phyloP scores from a whole-genome alignment of 1,139 yeast genomes.

The Saccharomyces hybrid region DNA sequence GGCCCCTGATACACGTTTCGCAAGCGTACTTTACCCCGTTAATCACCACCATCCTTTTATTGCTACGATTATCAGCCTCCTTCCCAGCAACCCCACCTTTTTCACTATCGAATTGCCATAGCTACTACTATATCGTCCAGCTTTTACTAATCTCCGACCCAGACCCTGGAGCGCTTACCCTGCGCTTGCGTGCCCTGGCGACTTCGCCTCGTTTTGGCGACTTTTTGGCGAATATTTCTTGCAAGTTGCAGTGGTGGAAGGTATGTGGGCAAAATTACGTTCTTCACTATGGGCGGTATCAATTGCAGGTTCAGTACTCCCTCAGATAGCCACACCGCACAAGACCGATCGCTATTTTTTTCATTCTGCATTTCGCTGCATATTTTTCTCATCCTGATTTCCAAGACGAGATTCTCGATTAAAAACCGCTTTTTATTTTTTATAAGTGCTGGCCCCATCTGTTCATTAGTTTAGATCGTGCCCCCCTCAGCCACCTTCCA shows the following conservation, averaged over 20 bases:
- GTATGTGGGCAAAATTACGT: neutral
- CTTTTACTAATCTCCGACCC: neutral
- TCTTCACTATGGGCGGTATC: neutral
- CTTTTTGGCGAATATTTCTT: neutral
- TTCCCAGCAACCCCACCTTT: neutral
- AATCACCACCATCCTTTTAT: conserved; percentile 61
- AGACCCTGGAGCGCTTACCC: neutral
- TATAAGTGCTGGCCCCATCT: neutral
- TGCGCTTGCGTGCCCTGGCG: neutral
- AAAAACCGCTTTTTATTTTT: neutral
- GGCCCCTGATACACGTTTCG: conserved; percentile 91
- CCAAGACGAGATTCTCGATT: neutral
- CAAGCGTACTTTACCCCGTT: conserved; percentile 94
- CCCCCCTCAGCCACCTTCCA: neutral
- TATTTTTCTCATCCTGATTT: too few species aligned
- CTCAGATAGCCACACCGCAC: neutral
- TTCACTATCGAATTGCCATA: neutral
- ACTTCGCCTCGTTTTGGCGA: conserved; percentile 1
- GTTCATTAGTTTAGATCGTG: neutral
- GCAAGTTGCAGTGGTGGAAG: neutral
- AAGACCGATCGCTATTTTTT: neutral
- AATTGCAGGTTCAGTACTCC: neutral
- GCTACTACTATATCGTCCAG: neutral
- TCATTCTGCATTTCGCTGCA: neutral
- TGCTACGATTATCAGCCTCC: neutral